Conservation (phyloP, 345 rosid species). For the Durio zibethinus region DNA sequence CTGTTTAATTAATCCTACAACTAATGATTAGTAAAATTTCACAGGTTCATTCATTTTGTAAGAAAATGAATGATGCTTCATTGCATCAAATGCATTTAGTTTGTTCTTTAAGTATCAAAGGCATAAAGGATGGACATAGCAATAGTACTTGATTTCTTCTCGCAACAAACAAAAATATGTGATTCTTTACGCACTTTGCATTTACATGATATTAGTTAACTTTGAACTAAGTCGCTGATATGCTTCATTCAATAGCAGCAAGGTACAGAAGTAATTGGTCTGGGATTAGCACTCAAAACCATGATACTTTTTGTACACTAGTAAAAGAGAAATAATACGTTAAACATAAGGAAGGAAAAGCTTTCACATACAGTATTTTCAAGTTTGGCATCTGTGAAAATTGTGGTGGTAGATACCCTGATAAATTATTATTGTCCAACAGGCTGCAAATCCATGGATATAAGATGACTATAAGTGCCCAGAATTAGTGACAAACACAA, state of each 20-base stretch:
- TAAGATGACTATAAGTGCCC: not conserved
- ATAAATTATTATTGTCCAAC: slow-evolving; percentile 47
- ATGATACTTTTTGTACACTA: too few species aligned
- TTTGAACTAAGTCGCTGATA: not conserved
- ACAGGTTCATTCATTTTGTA: not conserved
- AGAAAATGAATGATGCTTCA: not conserved
- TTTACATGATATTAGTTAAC: not conserved
- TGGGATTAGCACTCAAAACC: too few species aligned
- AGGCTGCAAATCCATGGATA: slow-evolving; percentile 29
- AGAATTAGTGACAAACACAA: not conserved
- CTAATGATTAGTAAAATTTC: not conserved
- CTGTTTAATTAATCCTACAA: not conserved
- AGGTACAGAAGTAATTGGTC: too few species aligned
- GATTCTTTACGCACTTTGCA: not conserved
- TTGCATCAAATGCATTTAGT: not conserved
- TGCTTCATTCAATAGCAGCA: not conserved
- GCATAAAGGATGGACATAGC: not conserved
- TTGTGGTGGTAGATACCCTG: slow-evolving; percentile 44
- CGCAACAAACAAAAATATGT: not conserved
- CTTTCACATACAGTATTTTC: slow-evolving; percentile 28
- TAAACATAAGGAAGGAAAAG: not conserved
- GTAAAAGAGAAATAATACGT: not conserved
- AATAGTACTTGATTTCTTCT: too few species aligned
- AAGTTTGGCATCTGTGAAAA: slow-evolving; percentile 36
- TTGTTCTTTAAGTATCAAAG: not conserved